Evolutionary conservation across 1,139 yeast species (phyloP).

Genomic region (Kazachstania sp.): DNA sequence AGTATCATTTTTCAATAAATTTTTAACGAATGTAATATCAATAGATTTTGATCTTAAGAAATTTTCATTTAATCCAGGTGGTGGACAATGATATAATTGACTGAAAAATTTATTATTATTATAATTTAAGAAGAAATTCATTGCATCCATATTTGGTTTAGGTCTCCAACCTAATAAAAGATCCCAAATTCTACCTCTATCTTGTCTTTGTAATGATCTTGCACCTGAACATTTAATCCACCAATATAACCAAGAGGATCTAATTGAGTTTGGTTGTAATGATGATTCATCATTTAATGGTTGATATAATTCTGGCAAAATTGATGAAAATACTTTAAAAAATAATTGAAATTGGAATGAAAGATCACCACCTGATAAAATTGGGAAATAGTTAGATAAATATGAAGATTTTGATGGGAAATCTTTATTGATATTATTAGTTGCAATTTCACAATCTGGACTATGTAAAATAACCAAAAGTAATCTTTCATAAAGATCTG

Average conservation of each 20-base stretch:
- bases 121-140: constrained; percentile 32
- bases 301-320: constrained; percentile 68
- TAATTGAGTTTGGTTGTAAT: constrained; percentile 44
- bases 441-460: constrained; percentile 38
- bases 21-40: constrained; percentile 1
- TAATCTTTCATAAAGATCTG: constrained; percentile 67
- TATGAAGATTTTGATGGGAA: constrained; percentile 9
- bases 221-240: constrained; percentile 94
- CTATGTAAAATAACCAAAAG: constrained; percentile 69
- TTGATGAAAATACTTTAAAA: constrained; percentile 51
- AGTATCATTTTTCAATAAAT: constrained; percentile 21
- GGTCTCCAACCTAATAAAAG: constrained; percentile 71
- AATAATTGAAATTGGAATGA: constrained; percentile 38
- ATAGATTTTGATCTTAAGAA: constrained; percentile 9
- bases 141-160: constrained; percentile 25
- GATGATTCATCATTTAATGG: constrained; percentile 77
- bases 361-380: constrained; percentile 54
- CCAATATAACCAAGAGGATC: constrained; percentile 90
- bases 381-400: constrained; percentile 34
- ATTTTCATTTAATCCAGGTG: constrained; percentile 5
- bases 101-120: constrained; percentile 27
- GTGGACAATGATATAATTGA: constrained; percentile 18
- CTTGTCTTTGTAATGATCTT: constrained; percentile 72
- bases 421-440: constrained; percentile 14
- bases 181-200: constrained; percentile 89